A percentile compares a stretch with the other conserved stretches of the same genome.
phyloP scores from a whole-genome alignment of 352 stramenopile genomes.

The Phytophthora colocasiae region DNA sequence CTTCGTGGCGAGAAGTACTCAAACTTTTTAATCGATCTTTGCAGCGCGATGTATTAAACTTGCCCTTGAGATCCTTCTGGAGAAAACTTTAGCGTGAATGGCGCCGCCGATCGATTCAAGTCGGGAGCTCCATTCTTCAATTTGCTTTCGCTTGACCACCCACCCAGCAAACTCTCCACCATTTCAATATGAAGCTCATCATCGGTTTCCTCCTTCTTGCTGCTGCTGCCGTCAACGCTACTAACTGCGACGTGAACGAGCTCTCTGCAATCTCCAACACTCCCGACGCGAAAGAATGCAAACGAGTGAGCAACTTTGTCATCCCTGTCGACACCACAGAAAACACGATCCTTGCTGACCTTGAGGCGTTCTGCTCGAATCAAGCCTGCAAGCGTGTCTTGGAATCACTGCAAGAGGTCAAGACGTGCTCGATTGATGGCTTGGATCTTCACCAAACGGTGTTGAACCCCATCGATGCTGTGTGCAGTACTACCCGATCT shows the following conservation, averaged over 20 bases:
- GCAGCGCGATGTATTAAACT: too few species aligned
- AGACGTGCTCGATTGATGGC: constrained; percentile 27
- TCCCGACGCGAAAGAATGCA: constrained; percentile 5
- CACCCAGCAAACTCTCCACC: not conserved
- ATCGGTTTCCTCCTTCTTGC: constrained; percentile 11
- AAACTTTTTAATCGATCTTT: too few species aligned
- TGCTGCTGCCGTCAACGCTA: constrained; percentile 10
- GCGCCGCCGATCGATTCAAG: not conserved
- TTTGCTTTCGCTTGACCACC: constrained; percentile 5
- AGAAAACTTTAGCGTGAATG: not conserved
- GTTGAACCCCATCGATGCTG: constrained; percentile 18
- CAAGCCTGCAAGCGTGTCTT: constrained; percentile 18
- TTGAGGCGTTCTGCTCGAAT: constrained; percentile 19
- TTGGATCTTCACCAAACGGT: constrained; percentile 14
- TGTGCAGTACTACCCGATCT: constrained; percentile 18
- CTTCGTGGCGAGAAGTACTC: not conserved
- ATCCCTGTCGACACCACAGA: constrained; percentile 19
- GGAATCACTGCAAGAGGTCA: not conserved
- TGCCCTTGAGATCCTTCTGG: not conserved
- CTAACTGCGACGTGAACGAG: constrained; percentile 12
- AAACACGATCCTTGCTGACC: constrained; percentile 1
- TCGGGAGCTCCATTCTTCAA: constrained; percentile 16
- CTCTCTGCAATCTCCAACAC: constrained; percentile 5
- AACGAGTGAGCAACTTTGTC: constrained; percentile 7
- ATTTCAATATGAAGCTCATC: constrained; percentile 26